These are phyloP conservation scores for Saccharomycodes ludwigii DNA, from an alignment of 805 yeast genomes.

Conservation along the genomic window DNA sequence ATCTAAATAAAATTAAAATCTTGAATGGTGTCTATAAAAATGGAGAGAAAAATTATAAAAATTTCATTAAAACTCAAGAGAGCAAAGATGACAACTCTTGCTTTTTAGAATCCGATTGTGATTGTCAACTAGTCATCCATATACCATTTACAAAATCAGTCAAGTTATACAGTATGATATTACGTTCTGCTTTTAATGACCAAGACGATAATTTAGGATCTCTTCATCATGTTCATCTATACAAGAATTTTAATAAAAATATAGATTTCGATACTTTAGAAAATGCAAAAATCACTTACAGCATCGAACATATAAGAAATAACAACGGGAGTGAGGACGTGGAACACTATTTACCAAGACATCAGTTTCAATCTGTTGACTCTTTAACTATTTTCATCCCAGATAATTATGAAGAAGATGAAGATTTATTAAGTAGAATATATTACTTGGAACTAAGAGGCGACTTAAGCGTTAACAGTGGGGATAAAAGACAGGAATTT, in stretches of 20 bases:
- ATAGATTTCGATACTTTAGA: conserved; percentile 62
- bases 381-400: conserved; percentile 58
- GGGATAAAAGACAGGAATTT: conserved; percentile 24
- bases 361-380: conserved; percentile 55
- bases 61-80: conserved; percentile 41
- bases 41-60: conserved; percentile 24
- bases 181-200: conserved; percentile 45
- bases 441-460: conserved; percentile 77
- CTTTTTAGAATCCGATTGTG: conserved; percentile 57
- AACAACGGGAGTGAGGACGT: conserved; percentile 30
- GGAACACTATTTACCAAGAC: conserved; percentile 73
- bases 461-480: conserved; percentile 38
- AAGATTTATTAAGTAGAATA: conserved; percentile 43
- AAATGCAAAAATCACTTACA: conserved; percentile 35
- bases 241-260: conserved; percentile 43
- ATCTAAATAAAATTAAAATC: conserved; percentile 45
- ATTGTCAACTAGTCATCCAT: conserved; percentile 62
- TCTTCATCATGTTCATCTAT: conserved; percentile 57
- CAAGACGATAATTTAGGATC: conserved; percentile 35
- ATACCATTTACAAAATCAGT: conserved; percentile 74
- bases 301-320: conserved; percentile 52
- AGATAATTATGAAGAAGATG: conserved; percentile 50
- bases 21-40: conserved; percentile 46
- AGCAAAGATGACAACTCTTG: conserved; percentile 36
- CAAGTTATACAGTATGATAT: conserved; percentile 57